Percentiles rank a stretch among this genome's conserved stretches.
Conservation (phyloP, 352 stramenopile genomes). For the Thalassiosira exigua region DNA sequence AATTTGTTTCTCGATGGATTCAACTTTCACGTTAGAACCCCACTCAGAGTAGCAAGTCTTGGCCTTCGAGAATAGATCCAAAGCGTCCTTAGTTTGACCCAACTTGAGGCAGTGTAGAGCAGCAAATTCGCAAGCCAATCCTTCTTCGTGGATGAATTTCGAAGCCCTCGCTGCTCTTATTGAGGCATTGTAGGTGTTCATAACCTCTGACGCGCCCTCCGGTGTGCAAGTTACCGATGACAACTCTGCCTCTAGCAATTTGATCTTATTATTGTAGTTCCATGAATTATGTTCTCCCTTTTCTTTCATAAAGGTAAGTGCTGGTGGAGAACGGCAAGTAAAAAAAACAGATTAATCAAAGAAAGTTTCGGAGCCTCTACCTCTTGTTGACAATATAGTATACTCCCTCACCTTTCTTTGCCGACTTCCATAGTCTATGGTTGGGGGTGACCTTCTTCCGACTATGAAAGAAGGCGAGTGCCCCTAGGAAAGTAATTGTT, state of each 20-base stretch:
- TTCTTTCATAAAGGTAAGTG: conserved; percentile 13
- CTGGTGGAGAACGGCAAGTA: too few relatives aligned
- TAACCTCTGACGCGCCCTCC: neutral
- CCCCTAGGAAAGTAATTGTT: too few relatives aligned
- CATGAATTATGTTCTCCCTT: neutral
- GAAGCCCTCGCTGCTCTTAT: neutral
- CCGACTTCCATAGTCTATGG: too few relatives aligned
- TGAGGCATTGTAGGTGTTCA: neutral
- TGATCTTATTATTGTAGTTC: conserved; percentile 15
- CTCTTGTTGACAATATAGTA: too few relatives aligned
- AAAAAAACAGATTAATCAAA: too few relatives aligned
- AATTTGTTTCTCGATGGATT: neutral
- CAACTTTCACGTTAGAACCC: conserved; percentile 12
- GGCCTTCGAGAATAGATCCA: conserved; percentile 3
- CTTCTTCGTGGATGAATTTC: conserved; percentile 5
- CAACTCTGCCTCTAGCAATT: conserved; percentile 31
- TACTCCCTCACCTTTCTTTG: too few relatives aligned
- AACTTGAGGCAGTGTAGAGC: conserved; percentile 7
- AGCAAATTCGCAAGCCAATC: conserved; percentile 7
- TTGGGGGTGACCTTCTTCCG: too few relatives aligned
- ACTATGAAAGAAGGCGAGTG: too few relatives aligned
- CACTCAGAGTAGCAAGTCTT: conserved; percentile 11
- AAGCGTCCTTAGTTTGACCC: neutral
- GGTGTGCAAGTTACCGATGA: neutral
- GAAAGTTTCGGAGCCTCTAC: too few relatives aligned